phyloP scores from a whole-genome alignment of 179 eudicot species.

The Spinacia oleracea region DNA sequence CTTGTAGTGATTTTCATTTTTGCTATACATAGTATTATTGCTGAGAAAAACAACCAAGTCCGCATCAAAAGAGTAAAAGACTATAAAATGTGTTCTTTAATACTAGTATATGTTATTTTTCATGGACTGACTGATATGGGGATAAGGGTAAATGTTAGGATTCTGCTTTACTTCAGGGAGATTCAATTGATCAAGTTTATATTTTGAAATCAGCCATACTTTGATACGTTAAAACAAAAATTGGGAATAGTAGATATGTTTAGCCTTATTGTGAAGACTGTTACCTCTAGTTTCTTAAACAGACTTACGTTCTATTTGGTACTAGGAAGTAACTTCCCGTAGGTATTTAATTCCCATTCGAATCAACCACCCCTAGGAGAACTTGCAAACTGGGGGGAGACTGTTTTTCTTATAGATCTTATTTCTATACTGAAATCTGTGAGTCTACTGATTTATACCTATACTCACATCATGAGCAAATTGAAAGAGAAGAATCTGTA shows the following conservation, averaged over 20 bases:
- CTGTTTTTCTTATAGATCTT: neutral
- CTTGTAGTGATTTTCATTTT: slow-evolving; percentile 17
- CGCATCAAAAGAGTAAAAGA: neutral
- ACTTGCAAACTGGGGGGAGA: neutral
- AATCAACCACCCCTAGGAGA: neutral
- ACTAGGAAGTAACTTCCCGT: too few species aligned
- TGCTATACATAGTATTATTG: neutral
- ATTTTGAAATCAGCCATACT: neutral
- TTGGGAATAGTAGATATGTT: neutral
- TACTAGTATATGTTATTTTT: neutral
- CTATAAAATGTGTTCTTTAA: neutral
- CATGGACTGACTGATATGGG: neutral
- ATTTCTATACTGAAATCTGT: neutral
- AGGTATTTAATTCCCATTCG: too few species aligned
- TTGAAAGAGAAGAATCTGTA: neutral
- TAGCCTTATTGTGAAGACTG: neutral
- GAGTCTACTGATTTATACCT: neutral
- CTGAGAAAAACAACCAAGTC: neutral
- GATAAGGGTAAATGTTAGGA: neutral
- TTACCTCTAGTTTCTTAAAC: neutral
- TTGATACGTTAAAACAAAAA: neutral
- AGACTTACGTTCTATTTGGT: neutral
- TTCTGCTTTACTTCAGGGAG: neutral
- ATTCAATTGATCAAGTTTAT: neutral
- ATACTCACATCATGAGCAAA: neutral